Percentiles rank a stretch among this genome's conserved stretches.
Evolutionary conservation across 148 eudicot species (phyloP).

Genomic region (Chenopodium album): DNA sequence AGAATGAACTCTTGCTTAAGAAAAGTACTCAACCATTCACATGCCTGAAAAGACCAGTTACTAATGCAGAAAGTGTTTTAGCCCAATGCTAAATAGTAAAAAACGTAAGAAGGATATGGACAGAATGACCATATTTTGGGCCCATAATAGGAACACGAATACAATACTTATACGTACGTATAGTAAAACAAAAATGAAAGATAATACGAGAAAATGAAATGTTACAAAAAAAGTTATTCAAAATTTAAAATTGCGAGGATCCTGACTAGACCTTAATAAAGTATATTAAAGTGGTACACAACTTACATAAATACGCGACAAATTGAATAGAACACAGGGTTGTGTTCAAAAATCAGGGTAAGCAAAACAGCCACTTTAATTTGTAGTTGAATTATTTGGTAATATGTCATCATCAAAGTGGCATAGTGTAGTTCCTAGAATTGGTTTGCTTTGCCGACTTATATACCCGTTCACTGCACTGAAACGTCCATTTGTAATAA

Average conservation of each 20-base stretch:
- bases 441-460: constrained; percentile 24
- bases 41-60: background rate
- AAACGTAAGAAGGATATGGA: background rate
- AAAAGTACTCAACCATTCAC: background rate
- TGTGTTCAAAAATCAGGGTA: background rate
- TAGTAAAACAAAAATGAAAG: too few species aligned
- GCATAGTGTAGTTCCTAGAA: background rate
- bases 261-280: too few species aligned
- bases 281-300: too few species aligned
- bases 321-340: background rate
- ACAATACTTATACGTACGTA: too few species aligned
- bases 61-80: background rate
- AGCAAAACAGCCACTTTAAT: background rate
- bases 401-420: constrained; percentile 8
- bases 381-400: constrained; percentile 11
- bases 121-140: background rate
- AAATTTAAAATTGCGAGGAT: too few species aligned
- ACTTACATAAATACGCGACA: background rate
- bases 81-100: background rate
- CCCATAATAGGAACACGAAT: too few species aligned
- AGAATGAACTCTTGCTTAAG: background rate
- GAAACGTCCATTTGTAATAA: background rate
- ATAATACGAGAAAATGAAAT: too few species aligned
- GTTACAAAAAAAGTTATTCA: too few species aligned
- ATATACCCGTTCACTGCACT: background rate